Percentiles rank a stretch among this genome's conserved stretches.
phyloP scores from a whole-genome alignment of 1,284 basidiomycete genomes.

The Volvariella surrecta region DNA sequence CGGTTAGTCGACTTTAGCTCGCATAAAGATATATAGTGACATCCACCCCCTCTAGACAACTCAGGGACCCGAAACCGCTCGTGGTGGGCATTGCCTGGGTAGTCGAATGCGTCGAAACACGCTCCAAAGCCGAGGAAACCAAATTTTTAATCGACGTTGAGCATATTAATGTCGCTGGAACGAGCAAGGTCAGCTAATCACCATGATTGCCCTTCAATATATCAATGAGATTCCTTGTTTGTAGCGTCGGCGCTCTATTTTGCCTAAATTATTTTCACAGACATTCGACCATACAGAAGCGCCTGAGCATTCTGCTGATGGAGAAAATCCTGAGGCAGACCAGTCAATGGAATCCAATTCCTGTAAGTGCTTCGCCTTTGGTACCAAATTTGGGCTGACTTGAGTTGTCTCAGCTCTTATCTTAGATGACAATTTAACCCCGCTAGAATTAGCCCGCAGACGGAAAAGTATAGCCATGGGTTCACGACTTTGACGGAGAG shows the following conservation, averaged over 20 bases:
- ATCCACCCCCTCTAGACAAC: slow-evolving; percentile 27
- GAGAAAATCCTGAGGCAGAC: slow-evolving; percentile 24
- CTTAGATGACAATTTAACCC: slow-evolving; percentile 43
- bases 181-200: slow-evolving; percentile 46
- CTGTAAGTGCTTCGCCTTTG: slow-evolving; percentile 26
- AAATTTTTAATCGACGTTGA: slow-evolving; percentile 65
- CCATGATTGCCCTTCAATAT: background rate
- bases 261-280: slow-evolving; percentile 48
- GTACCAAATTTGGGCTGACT: slow-evolving; percentile 3
- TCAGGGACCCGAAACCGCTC: slow-evolving; percentile 62
- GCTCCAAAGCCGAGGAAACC: slow-evolving; percentile 55
- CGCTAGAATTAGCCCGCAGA: slow-evolving; percentile 47
- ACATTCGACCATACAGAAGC: slow-evolving; percentile 18
- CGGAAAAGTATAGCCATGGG: slow-evolving; percentile 30
- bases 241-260: slow-evolving; percentile 49
- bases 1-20: slow-evolving; percentile 31
- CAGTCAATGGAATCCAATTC: slow-evolving; percentile 34
- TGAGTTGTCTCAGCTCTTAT: slow-evolving; percentile 22
- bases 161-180: slow-evolving; percentile 55
- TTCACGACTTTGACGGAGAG: slow-evolving; percentile 12
- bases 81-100: slow-evolving; percentile 93
- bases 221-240: slow-evolving; percentile 6
- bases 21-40: background rate
- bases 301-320: slow-evolving; percentile 20
- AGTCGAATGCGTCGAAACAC: slow-evolving; percentile 74